Evolutionary conservation across 257 asterid species (phyloP).

Genomic region (Solanum bulbocastanum): DNA sequence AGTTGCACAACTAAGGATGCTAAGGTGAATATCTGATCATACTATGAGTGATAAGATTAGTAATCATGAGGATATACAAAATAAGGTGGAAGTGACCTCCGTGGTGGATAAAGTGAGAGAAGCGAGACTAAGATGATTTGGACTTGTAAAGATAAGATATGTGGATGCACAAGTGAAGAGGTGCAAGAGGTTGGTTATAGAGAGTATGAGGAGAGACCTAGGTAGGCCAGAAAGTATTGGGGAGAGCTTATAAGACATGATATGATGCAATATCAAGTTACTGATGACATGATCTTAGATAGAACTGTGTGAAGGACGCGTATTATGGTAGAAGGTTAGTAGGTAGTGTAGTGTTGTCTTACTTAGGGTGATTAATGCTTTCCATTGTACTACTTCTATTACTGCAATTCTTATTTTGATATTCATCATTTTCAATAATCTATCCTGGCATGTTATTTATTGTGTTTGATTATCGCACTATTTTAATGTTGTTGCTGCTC

Average conservation of each 20-base stretch:
- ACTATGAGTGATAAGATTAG: background rate
- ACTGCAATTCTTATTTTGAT: no score
- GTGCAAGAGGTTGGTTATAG: background rate
- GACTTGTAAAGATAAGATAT: background rate
- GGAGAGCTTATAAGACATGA: background rate
- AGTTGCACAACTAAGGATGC: background rate
- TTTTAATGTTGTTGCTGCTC: background rate
- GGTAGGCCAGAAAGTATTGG: background rate
- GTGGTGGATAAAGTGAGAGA: background rate
- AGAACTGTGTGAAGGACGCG: background rate
- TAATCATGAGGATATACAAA: background rate
- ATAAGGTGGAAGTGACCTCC: background rate
- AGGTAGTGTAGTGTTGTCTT: background rate
- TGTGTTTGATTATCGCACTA: background rate
- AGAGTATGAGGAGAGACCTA: background rate
- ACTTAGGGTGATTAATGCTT: background rate
- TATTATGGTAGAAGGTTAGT: no score
- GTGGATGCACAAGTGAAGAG: background rate
- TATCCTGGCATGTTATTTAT: no score
- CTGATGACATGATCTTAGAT: background rate
- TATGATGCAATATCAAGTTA: background rate
- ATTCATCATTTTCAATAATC: no score
- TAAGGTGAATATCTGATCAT: background rate
- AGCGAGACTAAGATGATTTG: background rate
- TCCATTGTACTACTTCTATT: background rate